Evolutionary conservation across 169 alveolate genomes (phyloP).

Genomic region (Cytauxzoon felis): DNA sequence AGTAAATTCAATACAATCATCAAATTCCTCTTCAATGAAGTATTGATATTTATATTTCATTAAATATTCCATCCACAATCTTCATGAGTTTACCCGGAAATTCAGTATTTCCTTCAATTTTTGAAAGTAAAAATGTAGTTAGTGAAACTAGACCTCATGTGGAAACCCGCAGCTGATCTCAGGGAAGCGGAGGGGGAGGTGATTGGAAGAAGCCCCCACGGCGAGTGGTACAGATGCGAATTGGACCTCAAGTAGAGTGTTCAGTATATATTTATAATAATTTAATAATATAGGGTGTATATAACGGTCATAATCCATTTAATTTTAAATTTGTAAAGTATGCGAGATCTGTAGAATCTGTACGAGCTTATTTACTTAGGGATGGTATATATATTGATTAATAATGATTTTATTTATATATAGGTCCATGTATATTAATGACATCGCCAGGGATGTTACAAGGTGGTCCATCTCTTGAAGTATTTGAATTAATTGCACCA

Average conservation of each 20-base stretch:
- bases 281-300: slow-evolving; percentile 46
- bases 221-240: too few relatives aligned
- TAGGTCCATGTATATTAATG: slow-evolving; percentile 93
- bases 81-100: too few relatives aligned
- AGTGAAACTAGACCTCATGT: not conserved
- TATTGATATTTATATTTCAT: too few relatives aligned
- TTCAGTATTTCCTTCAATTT: too few relatives aligned
- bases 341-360: slow-evolving; percentile 74
- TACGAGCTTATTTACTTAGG: slow-evolving; percentile 51
- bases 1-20: too few relatives aligned
- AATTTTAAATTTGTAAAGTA: slow-evolving; percentile 83
- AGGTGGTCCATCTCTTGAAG: slow-evolving; percentile 92
- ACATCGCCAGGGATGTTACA: slow-evolving; percentile 99
- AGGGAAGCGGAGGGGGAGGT: too few relatives aligned
- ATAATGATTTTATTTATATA: not conserved
- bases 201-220: too few relatives aligned
- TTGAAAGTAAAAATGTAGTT: too few relatives aligned
- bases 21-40: too few relatives aligned
- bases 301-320: slow-evolving; percentile 89
- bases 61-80: too few relatives aligned
- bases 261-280: not conserved
- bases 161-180: too few relatives aligned
- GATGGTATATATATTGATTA: slow-evolving; percentile 41
- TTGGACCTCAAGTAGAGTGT: too few relatives aligned
- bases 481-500: slow-evolving; percentile 93